Evolutionary conservation across 805 yeast genomes (phyloP).

Genomic region (Huiozyma sinensis): DNA sequence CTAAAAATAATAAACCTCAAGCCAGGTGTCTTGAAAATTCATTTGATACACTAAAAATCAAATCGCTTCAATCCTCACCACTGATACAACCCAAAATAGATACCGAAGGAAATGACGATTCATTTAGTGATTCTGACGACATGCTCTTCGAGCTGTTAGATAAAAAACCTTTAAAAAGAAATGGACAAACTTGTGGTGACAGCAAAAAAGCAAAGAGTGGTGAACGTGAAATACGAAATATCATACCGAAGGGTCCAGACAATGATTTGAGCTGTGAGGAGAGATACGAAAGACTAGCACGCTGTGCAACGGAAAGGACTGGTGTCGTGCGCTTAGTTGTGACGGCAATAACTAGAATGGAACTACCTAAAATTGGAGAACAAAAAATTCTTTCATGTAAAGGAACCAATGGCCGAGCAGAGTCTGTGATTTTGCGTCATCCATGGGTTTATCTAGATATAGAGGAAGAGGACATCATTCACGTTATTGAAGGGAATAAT

Average conservation of each 20-base stretch:
- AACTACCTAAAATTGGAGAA: slow-evolving; percentile 18
- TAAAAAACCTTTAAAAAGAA: no score
- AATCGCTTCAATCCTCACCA: no score
- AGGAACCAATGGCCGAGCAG: slow-evolving; percentile 25
- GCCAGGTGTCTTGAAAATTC: no score
- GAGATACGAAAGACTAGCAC: slow-evolving; percentile 22
- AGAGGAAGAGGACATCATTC: slow-evolving; percentile 45
- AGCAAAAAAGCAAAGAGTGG: neutral
- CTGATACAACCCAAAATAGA: no score
- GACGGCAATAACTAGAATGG: slow-evolving; percentile 8
- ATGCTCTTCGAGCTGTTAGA: no score
- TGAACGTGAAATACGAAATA: neutral
- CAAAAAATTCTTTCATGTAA: slow-evolving; percentile 49
- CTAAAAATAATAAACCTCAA: neutral
- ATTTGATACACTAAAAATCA: no score
- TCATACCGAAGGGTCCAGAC: no score
- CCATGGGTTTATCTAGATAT: slow-evolving; percentile 46
- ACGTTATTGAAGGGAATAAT: slow-evolving; percentile 40
- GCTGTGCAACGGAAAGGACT: slow-evolving; percentile 35
- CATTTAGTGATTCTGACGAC: no score
- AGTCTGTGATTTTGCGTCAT: slow-evolving; percentile 46
- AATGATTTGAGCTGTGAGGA: neutral
- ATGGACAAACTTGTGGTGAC: no score
- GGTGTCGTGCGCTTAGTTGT: slow-evolving; percentile 32
- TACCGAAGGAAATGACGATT: no score